Evolutionary conservation across 2,329 filamentous ascomycete genomes (phyloP), one percentile per base, ranked within the genome.

Genomic region (Apiospora phragmitis): DNA sequence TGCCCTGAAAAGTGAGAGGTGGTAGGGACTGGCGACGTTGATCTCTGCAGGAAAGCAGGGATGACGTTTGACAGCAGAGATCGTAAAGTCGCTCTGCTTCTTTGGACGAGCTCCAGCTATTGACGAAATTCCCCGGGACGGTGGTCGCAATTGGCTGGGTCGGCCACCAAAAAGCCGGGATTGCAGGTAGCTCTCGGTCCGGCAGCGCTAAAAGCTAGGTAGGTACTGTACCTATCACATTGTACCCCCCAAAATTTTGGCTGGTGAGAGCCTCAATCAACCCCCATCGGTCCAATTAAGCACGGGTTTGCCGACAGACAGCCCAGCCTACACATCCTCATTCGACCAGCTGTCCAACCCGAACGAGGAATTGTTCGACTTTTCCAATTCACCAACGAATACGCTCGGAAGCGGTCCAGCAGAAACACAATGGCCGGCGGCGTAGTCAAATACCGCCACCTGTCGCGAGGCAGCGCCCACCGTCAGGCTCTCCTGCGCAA

Each of bases 401-500:
- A 43, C 21, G 65, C 41, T 45, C 38, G 38, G 38, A 67, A 43
- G 14, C 32, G 32, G 32, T 21, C 65, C 38, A 45, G 26, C 38
- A 45, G 24, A 45, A 16, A 26, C 26, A 72, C 67, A 70, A 97
- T 98, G 95, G 94, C 94, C 74, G 94, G 94, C 78, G 94, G 93
- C 75, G 87, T 90, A 75, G 89, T 94, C 81, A 97, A 94, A 85
- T 97, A 95, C 85, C 92, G 96, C 76, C 93, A 97, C 83, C 87
- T 99, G 73, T 91, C 91, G 83, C 94, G 96, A 76, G 88, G 90
- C 75, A 97, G 94, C 68, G 87, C 95, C 70, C 96, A 98, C 81
- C 90, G 96, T 80, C 90, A 95, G 85, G 95, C 96, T 69, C 90
- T 99, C 76, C 91, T 99, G 75, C 94, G 96, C 79, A 98, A 98